A percentile compares a stretch with the other conserved stretches of the same genome.
These are phyloP conservation scores for Vitis rotundifolia DNA, from an alignment of 164 flowering plant genomes.

Conservation along the genomic window DNA sequence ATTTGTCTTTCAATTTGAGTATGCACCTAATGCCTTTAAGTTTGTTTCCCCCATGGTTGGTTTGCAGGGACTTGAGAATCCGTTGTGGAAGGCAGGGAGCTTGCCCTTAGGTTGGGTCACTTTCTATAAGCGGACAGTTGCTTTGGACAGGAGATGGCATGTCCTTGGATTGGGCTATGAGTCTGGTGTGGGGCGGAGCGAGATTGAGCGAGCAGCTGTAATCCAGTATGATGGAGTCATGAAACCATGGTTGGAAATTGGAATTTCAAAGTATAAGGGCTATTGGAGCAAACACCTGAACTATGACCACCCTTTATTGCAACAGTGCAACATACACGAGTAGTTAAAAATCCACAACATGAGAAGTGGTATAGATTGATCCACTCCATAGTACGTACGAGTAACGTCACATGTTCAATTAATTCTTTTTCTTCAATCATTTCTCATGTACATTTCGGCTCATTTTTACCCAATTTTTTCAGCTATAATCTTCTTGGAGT, in stretches of 20 bases:
- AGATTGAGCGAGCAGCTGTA: constrained; percentile 74
- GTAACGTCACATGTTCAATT: constrained; percentile 1
- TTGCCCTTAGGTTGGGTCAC: constrained; percentile 81
- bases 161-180: constrained; percentile 80
- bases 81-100: constrained; percentile 69
- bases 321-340: constrained; percentile 80
- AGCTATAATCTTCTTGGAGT: constrained; percentile 22
- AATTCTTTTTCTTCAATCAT: constrained; percentile 20
- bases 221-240: constrained; percentile 80
- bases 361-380: constrained; percentile 5
- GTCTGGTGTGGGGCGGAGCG: constrained; percentile 32
- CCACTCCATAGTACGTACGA: constrained; percentile 2
- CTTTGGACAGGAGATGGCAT: constrained; percentile 74
- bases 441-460: constrained; percentile 28
- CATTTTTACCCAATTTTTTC: constrained; percentile 13
- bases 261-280: constrained; percentile 56
- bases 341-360: constrained; percentile 17
- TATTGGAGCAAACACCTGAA: constrained; percentile 71
- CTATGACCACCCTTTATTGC: constrained; percentile 68
- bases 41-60: not conserved
- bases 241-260: constrained; percentile 97
- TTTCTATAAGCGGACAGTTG: constrained; percentile 65
- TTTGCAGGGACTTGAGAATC: constrained; percentile 65
- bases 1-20: not conserved
- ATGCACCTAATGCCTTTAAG: not conserved